Evolutionary conservation across 2,329 filamentous ascomycete genomes (phyloP), one percentile per base, ranked within the genome.

Genomic region (Diaporthe citri): DNA sequence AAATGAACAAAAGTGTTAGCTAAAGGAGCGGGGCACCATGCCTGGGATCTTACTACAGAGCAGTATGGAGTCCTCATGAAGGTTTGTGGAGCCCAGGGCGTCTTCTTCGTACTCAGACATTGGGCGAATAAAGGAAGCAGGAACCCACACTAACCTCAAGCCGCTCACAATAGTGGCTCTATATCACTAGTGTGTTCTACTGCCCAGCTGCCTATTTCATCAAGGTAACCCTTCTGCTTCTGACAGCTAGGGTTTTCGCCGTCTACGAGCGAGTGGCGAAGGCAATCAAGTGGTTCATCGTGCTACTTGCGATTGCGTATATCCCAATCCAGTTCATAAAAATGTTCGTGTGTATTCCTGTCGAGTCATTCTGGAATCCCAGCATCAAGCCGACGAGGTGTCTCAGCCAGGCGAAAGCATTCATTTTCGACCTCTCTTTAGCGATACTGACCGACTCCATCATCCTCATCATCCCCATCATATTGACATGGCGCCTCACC

Each of bases 121-220:
- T 39, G 6, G 25, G 25, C 25, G 9, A 4, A 5, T 5, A 55
- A 9, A 25, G 9, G 39, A 64, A 46, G 15, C 17, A 43, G 59
- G n/a, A n/a, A 1, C 20, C 17, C 60, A 36, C 25, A 17, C 60
- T 66, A 28, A 66, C 39, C 6, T 51, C 8, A 10, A 1, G 22
- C 25, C 5, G 25, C 34, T 31, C 34, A 13, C 22, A 60, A 62
- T 15, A 66, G 62, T 66, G 43, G 62, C 62, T 66, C 12, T 66
- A 66, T 13, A 66, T 66, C 10, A 66, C 62, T 5, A 66, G 62
- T n/a, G 62, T 66, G 20, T 8, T 66, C 2, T 66, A 66, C 25
- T 66, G 62, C 22, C 62, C 62, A 25, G 43, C 62, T n/a, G 62
- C 62, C 25, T 66, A 66, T 51, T 66, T 66, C 22, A 66, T 66